Conservation (phyloP, 2,329 filamentous ascomycete genomes). For the Thermoascus crustaceus region DNA sequence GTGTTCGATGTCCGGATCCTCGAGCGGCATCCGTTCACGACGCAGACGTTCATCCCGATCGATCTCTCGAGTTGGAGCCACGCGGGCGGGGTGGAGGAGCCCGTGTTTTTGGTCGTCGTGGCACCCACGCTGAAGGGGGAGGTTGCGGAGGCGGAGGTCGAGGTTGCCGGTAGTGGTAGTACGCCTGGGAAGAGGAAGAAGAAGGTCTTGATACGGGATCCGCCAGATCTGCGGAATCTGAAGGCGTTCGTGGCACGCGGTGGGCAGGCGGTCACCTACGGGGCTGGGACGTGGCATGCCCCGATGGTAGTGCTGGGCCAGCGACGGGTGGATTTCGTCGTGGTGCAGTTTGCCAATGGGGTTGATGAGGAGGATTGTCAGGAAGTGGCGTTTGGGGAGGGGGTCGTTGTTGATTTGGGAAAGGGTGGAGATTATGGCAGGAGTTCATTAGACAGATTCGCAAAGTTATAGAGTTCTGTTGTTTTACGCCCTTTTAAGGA, state of each 20-base stretch:
- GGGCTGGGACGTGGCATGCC: conserved; percentile 87
- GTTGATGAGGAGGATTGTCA: conserved; percentile 80
- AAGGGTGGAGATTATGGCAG: conserved; percentile 4
- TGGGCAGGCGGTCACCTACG: conserved; percentile 83
- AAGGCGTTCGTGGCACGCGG: conserved; percentile 71
- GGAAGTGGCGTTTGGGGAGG: conserved; percentile 51
- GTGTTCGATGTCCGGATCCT: conserved; percentile 64
- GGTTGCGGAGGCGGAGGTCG: conserved; percentile 25
- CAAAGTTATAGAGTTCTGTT: too few relatives aligned
- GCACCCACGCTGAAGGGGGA: conserved; percentile 60
- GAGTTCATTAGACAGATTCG: too few relatives aligned
- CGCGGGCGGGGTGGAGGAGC: conserved; percentile 19
- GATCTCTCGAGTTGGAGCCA: conserved; percentile 36
- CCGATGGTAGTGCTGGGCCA: conserved; percentile 83
- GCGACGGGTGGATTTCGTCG: conserved; percentile 70
- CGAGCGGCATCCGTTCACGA: conserved; percentile 88
- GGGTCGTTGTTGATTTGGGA: conserved; percentile 25
- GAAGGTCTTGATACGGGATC: conserved; percentile 33
- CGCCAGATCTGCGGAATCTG: conserved; percentile 64
- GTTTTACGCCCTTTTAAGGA: too few relatives aligned
- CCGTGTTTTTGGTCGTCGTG: conserved; percentile 72
- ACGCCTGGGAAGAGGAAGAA: conserved; percentile 12
- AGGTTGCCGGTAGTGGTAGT: background rate
- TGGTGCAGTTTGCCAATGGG: conserved; percentile 82
- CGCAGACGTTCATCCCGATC: conserved; percentile 84